A percentile compares a stretch with the other conserved stretches of the same genome.
These are phyloP conservation scores for Ophiostoma fasciatum DNA, from an alignment of 2,329 filamentous ascomycete genomes.

Conservation along the genomic window DNA sequence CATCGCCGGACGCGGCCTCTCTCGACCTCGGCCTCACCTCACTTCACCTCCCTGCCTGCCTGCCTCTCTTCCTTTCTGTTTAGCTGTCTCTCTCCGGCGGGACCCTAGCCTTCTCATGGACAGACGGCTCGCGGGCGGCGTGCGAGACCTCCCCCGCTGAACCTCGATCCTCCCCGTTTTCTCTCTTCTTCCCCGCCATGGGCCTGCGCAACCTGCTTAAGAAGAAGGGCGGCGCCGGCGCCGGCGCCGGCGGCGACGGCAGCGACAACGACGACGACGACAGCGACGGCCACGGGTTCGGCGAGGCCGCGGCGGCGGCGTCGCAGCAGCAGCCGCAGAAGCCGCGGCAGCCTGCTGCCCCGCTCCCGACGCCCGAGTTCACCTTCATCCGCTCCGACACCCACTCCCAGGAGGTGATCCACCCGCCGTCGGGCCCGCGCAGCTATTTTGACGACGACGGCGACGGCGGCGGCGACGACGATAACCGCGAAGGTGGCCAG, in stretches of 20 bases:
- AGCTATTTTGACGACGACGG: constrained; percentile 2
- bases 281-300: neutral
- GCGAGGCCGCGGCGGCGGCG: too few relatives aligned
- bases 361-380: constrained; percentile 45
- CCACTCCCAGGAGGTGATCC: constrained; percentile 60
- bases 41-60: too few relatives aligned
- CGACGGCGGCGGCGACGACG: constrained; percentile 13
- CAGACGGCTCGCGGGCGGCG: too few relatives aligned
- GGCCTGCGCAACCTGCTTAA: constrained; percentile 7
- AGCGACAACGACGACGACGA: neutral
- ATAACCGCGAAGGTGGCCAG: neutral
- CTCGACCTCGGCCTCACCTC: too few relatives aligned
- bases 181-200: constrained; percentile 4
- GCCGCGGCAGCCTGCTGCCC: constrained; percentile 21
- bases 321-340: neutral
- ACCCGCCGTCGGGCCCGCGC: constrained; percentile 38
- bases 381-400: constrained; percentile 79
- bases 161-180: too few relatives aligned
- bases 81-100: too few relatives aligned
- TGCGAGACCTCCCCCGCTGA: too few relatives aligned
- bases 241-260: too few relatives aligned
- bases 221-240: constrained; percentile 7
- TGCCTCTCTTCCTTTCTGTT: too few relatives aligned
- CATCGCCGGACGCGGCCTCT: too few relatives aligned
- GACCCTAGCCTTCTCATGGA: too few relatives aligned